These are phyloP conservation scores for Bullera alba DNA, from an alignment of 768 basidiomycete species.

Conservation along the genomic window DNA sequence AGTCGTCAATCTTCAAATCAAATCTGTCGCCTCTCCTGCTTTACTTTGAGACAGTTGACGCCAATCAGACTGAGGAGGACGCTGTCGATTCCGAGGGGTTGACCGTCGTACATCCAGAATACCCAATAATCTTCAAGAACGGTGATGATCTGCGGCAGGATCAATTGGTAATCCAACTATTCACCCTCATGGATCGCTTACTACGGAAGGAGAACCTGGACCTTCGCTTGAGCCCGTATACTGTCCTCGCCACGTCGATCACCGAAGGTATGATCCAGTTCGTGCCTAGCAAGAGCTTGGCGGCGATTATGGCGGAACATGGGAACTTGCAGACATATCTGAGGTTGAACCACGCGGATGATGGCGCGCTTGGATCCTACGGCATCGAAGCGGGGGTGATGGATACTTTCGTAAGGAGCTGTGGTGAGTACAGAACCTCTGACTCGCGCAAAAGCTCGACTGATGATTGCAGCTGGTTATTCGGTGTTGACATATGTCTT, in stretches of 20 bases:
- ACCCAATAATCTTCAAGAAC: conserved; percentile 95
- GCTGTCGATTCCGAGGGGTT: conserved; percentile 47
- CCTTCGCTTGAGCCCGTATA: conserved; percentile 70
- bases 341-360: conserved; percentile 78
- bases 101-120: conserved; percentile 52
- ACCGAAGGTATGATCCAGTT: conserved; percentile 95
- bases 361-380: conserved; percentile 86
- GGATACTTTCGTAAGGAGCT: conserved; percentile 93
- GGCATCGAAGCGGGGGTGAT: conserved; percentile 91
- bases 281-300: conserved; percentile 90
- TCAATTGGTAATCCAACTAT: conserved; percentile 95
- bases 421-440: conserved; percentile 58
- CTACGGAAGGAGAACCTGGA: conserved; percentile 92
- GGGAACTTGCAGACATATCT: conserved; percentile 71
- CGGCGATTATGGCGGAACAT: conserved; percentile 80
- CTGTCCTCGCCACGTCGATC: conserved; percentile 84
- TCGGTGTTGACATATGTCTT: conserved; percentile 94
- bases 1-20: conserved; percentile 94
- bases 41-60: conserved; percentile 78
- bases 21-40: conserved; percentile 87
- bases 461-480: conserved; percentile 68
- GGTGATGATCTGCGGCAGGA: conserved; percentile 98
- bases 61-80: conserved; percentile 9
- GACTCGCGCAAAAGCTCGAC: conserved; percentile 10
- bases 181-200: conserved; percentile 93